Evolutionary conservation across 306 rosid species (phyloP), one percentile per base, ranked within the genome.

Genomic region (Prunus mongolica): DNA sequence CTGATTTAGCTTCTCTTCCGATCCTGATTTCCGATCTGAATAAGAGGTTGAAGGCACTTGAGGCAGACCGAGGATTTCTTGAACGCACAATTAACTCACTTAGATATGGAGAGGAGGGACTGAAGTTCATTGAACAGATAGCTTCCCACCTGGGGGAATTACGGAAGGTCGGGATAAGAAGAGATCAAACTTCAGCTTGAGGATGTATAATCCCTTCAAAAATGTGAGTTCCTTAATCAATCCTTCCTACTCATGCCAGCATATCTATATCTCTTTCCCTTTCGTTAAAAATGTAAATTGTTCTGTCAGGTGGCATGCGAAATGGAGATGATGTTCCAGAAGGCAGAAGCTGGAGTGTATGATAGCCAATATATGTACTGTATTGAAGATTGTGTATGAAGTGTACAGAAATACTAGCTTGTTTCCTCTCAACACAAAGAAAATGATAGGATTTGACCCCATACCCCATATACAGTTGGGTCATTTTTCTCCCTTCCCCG

Each of bases 91-190:
- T 91, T 69, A 89, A 82, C 72, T 76, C 88, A 46, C 86, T 88
- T 34, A 82, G 82, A 52, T 79, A 79, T 8, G 93, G 93, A 65
- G 90, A 84, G 22, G 86, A 89, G 72, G 99, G 98, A 51, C 86
- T 87, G 62, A 79, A 78, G 63, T 85, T 92, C 74, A 78, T 96
- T 80, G 86, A 81, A 73, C 93, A 91, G 82, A 86, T 96, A 78
- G 91, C 96, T 78, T 67, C 86, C 69, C 91, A 82, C 74, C 86
- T 92, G 58, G 96, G 34, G 78, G 90, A 92, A 74, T 69, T 92
- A 45, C 87, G 90, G 55, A 80, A 66, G 82, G 80, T 90, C 27
- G 84, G 90, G 28, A 74, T 74, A 71, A 82, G 78, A 75, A 86
- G 82, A 19, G 85, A 88, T 78, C 74, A 75, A 84, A 75, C 76